These are phyloP conservation scores for Macrotyloma uniflorum DNA, from an alignment of 306 rosid genomes.

Conservation along the genomic window DNA sequence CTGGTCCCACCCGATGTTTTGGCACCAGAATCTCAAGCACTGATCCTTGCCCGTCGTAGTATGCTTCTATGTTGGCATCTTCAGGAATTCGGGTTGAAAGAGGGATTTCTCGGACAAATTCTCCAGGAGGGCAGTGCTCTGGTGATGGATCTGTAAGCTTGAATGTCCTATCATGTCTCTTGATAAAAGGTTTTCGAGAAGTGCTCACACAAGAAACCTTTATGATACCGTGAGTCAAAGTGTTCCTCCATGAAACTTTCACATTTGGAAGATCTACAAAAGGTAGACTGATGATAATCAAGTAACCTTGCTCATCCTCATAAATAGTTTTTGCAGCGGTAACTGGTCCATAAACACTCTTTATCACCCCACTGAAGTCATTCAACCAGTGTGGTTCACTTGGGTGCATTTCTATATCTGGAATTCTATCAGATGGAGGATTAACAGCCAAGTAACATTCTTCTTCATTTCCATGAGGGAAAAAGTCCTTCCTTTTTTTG, in stretches of 20 bases:
- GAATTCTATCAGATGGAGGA: constrained; percentile 69
- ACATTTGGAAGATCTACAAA: constrained; percentile 87
- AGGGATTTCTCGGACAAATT: constrained; percentile 84
- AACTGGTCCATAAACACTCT: constrained; percentile 79
- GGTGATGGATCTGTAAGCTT: constrained; percentile 78
- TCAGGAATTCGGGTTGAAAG: constrained; percentile 89
- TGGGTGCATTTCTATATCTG: constrained; percentile 58
- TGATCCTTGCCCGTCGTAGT: constrained; percentile 86
- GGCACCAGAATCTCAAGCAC: constrained; percentile 95
- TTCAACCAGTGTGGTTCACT: constrained; percentile 63
- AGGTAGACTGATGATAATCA: constrained; percentile 84
- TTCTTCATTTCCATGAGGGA: constrained; percentile 67
- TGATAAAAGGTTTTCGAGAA: constrained; percentile 72
- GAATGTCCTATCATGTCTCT: constrained; percentile 83
- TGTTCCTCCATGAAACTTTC: constrained; percentile 95
- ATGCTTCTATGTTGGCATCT: constrained; percentile 91
- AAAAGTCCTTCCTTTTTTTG: constrained; percentile 77
- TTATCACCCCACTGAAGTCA: constrained; percentile 89
- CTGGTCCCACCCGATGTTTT: constrained; percentile 74
- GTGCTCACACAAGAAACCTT: constrained; percentile 92
- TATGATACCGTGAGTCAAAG: constrained; percentile 77
- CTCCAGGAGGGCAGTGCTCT: constrained; percentile 96
- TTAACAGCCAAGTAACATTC: constrained; percentile 72
- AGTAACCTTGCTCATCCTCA: constrained; percentile 82
- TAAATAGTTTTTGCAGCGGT: constrained; percentile 90